Evolutionary conservation across 169 alveolate species (phyloP).

Genomic region (Plasmodium sp.): DNA sequence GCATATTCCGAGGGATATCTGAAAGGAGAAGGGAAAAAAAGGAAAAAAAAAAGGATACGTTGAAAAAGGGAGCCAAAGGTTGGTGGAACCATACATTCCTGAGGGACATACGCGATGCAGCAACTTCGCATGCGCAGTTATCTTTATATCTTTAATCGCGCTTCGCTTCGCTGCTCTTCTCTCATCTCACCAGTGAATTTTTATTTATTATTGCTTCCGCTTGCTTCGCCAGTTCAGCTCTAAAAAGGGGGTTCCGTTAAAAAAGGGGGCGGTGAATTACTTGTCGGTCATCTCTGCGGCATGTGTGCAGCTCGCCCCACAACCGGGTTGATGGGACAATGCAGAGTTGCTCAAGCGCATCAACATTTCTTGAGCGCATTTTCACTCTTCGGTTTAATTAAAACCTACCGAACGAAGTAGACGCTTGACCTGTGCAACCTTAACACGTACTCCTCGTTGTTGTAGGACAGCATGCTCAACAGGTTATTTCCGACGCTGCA

Average conservation of each 20-base stretch:
- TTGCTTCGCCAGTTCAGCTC: slow-evolving; percentile 62
- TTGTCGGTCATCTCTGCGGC: background rate
- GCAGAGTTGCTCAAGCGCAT: background rate
- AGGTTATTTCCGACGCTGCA: slow-evolving; percentile 66
- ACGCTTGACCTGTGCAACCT: slow-evolving; percentile 45
- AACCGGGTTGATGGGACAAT: background rate
- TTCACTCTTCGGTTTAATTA: background rate
- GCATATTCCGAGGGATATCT: slow-evolving; percentile 72
- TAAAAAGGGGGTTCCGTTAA: slow-evolving; percentile 8
- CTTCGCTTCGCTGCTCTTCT: background rate
- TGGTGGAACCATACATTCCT: background rate
- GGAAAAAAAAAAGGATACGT: background rate
- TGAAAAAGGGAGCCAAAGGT: background rate
- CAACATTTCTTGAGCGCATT: background rate
- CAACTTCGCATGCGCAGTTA: background rate
- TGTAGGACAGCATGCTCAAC: slow-evolving; percentile 68
- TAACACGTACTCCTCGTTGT: slow-evolving; percentile 58
- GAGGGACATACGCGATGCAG: background rate
- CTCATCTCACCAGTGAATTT: slow-evolving; percentile 55
- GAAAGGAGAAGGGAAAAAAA: background rate
- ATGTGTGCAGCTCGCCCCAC: background rate
- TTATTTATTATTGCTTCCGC: slow-evolving; percentile 52
- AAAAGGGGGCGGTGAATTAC: background rate
- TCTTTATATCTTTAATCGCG: background rate
- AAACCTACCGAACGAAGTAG: slow-evolving; percentile 44